Conservation (phyloP, 768 basidiomycete species). For the Chalciporus sphaerocephalus region DNA sequence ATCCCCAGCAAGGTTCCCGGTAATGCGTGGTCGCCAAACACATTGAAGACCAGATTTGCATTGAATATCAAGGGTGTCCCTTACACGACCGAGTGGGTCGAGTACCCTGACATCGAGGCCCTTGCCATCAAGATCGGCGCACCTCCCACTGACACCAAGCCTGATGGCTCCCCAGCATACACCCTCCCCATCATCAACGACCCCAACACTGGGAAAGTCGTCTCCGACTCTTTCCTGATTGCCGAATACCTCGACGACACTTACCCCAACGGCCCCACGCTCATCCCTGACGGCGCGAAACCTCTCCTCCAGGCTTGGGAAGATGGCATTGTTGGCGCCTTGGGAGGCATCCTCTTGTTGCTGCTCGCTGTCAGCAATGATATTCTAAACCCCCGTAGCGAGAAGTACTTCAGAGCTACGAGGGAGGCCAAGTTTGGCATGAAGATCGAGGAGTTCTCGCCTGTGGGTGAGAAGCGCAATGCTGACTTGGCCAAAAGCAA, state of each 20-base stretch:
- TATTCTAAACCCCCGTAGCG: slow-evolving; percentile 27
- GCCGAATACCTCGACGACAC: slow-evolving; percentile 43
- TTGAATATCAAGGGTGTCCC: slow-evolving; percentile 40
- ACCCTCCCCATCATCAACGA: slow-evolving; percentile 43
- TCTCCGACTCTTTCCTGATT: slow-evolving; percentile 41
- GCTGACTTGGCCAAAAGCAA: slow-evolving; percentile 28
- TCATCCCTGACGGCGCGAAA: slow-evolving; percentile 40
- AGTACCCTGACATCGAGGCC: slow-evolving; percentile 39
- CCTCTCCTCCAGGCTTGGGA: slow-evolving; percentile 41
- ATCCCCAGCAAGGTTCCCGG: slow-evolving; percentile 32
- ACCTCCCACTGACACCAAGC: slow-evolving; percentile 26
- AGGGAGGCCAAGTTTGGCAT: slow-evolving; percentile 31
- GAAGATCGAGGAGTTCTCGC: slow-evolving; percentile 36
- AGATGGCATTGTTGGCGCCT: slow-evolving; percentile 6
- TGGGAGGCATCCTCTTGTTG: slow-evolving; percentile 9
- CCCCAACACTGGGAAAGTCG: slow-evolving; percentile 29
- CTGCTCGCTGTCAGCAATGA: slow-evolving; percentile 12
- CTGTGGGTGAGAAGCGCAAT: slow-evolving; percentile 23
- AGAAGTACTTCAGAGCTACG: slow-evolving; percentile 32
- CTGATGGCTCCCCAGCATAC: slow-evolving; percentile 33
- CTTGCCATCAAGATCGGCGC: slow-evolving; percentile 32
- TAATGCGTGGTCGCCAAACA: slow-evolving; percentile 42
- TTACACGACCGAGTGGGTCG: slow-evolving; percentile 42
- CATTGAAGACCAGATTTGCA: slow-evolving; percentile 41
- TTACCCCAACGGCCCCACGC: slow-evolving; percentile 34